Evolutionary conservation across 2,329 filamentous ascomycete genomes (phyloP).

Genomic region (Nigrospora sphaerica): DNA sequence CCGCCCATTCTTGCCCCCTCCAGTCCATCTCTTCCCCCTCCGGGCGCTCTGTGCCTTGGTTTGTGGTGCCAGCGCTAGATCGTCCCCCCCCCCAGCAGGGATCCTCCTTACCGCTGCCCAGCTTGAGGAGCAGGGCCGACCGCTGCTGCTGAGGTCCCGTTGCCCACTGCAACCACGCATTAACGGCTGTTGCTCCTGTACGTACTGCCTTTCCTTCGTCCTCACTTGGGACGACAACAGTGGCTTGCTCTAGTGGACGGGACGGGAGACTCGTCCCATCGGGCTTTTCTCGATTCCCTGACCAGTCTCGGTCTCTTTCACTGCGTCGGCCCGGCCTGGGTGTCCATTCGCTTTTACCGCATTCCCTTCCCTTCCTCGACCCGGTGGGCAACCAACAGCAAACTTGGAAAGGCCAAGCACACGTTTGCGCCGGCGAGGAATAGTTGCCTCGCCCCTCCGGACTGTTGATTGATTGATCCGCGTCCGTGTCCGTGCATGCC

Average conservation of each 20-base stretch:
- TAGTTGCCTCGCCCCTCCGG: background rate
- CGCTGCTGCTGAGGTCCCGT: background rate
- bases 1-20: no score
- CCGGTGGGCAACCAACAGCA: background rate
- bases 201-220: background rate
- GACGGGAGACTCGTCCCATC: background rate
- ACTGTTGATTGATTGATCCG: slow-evolving; percentile 1
- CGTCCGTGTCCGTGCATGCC: slow-evolving; percentile 2
- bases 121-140: background rate
- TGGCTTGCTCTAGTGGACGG: background rate
- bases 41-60: background rate
- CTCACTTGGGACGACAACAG: slow-evolving; percentile 1
- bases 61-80: background rate
- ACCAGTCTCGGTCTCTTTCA: no score
- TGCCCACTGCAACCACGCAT: background rate
- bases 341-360: no score
- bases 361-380: no score
- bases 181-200: background rate
- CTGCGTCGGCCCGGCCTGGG: no score
- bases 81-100: background rate
- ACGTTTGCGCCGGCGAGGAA: no score
- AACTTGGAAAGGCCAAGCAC: no score
- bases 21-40: no score
- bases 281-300: background rate
- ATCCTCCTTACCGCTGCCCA: background rate